phyloP scores from a whole-genome alignment of 2,329 filamentous ascomycete species.

The Bimuria novae-zelandiae region DNA sequence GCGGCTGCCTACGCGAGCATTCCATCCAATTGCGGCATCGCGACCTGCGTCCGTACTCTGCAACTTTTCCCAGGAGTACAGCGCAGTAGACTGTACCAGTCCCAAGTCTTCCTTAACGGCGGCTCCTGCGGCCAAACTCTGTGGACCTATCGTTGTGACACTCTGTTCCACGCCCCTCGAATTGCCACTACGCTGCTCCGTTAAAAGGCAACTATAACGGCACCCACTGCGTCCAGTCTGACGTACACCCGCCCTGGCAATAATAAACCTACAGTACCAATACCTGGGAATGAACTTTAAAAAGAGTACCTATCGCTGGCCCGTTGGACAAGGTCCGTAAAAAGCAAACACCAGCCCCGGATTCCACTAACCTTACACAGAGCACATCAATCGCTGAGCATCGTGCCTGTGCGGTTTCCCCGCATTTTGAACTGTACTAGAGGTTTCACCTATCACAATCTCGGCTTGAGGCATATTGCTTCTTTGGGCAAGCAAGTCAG shows the following conservation, averaged over 20 bases:
- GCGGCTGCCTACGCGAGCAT: conserved; percentile 22
- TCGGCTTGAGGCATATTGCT: conserved; percentile 28
- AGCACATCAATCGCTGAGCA: conserved; percentile 50
- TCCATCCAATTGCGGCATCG: conserved; percentile 33
- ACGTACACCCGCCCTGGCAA: conserved; percentile 11
- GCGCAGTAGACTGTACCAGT: conserved; percentile 18
- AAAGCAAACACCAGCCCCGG: not conserved
- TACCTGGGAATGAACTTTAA: conserved; percentile 49
- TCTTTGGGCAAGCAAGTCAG: conserved; percentile 24
- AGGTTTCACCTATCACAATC: conserved; percentile 25
- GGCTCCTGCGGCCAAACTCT: conserved; percentile 17
- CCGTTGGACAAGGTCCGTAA: conserved; percentile 45
- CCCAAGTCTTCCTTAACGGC: conserved; percentile 20
- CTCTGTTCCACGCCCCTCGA: conserved; percentile 18
- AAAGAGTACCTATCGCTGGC: conserved; percentile 49
- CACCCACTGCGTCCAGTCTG: conserved; percentile 12
- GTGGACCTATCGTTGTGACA: conserved; percentile 25
- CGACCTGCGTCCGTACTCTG: conserved; percentile 33
- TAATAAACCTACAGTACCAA: not conserved
- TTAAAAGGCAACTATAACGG: conserved; percentile 18
- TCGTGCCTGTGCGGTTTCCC: conserved; percentile 17
- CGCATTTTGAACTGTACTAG: conserved; percentile 19
- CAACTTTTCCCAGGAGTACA: conserved; percentile 34
- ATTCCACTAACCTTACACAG: conserved; percentile 17
- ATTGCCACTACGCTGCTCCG: conserved; percentile 9